Percentiles rank a stretch among this genome's conserved stretches.
Conservation (phyloP, 495 filamentous ascomycete genomes). For the Tuber brumale region DNA sequence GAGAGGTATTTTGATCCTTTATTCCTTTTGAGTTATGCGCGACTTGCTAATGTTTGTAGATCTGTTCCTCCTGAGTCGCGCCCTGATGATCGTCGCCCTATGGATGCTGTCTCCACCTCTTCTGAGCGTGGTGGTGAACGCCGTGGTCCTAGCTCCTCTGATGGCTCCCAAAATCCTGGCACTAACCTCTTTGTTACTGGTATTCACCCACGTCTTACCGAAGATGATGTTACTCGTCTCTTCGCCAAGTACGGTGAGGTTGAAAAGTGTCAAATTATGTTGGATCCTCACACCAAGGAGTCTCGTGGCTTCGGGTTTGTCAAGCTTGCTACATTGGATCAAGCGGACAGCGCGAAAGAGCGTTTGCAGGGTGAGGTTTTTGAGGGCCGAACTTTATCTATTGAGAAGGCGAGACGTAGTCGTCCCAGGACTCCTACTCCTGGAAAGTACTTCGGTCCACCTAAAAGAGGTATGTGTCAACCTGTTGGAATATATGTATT, state of each 20-base stretch:
- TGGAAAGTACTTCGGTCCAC: constrained; percentile 97
- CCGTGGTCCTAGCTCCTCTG: constrained; percentile 69
- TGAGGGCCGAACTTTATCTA: constrained; percentile 92
- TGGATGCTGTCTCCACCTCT: constrained; percentile 44
- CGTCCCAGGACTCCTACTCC: constrained; percentile 93
- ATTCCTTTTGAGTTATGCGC: not conserved
- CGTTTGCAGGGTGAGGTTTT: constrained; percentile 90
- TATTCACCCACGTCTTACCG: constrained; percentile 88
- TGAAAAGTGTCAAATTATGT: constrained; percentile 99
- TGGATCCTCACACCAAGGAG: constrained; percentile 94
- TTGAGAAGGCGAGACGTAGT: constrained; percentile 95
- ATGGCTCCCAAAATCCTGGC: constrained; percentile 78
- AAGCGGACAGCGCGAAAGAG: constrained; percentile 94
- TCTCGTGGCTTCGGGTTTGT: constrained; percentile 99
- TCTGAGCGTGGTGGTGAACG: constrained; percentile 52
- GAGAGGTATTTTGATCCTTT: constrained; percentile 59
- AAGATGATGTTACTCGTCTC: constrained; percentile 83
- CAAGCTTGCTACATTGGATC: constrained; percentile 90
- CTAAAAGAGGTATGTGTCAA: constrained; percentile 76
- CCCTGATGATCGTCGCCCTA: constrained; percentile 43
- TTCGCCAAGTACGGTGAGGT: constrained; percentile 99
- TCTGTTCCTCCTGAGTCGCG: constrained; percentile 44
- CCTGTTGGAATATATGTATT: constrained; percentile 8
- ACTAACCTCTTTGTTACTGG: constrained; percentile 99
- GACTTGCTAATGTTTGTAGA: constrained; percentile 39